Percentiles rank a stretch among this genome's conserved stretches.
phyloP scores from a whole-genome alignment of 1,139 yeast genomes.

The Geotrichum siamense region DNA sequence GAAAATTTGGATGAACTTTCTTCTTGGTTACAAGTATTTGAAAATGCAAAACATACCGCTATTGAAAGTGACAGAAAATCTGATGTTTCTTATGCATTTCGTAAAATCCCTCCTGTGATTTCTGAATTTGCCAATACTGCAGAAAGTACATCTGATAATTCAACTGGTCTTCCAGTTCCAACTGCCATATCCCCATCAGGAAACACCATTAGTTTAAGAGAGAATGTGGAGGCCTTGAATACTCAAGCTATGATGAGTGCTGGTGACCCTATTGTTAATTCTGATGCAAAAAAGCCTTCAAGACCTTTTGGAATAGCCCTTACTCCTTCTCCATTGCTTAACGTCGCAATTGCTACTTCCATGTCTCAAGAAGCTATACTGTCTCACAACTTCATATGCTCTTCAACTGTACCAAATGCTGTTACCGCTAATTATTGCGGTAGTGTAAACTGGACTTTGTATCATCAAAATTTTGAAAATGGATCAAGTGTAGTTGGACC shows the following conservation, averaged over 20 bases:
- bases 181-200: background rate
- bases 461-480: slow-evolving; percentile 13
- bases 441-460: slow-evolving; percentile 49
- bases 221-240: slow-evolving; percentile 8
- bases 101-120: slow-evolving; percentile 68
- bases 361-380: slow-evolving; percentile 63
- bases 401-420: slow-evolving; percentile 69
- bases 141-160: slow-evolving; percentile 36
- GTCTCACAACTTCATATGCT: slow-evolving; percentile 53
- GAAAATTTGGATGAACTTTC: slow-evolving; percentile 65
- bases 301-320: slow-evolving; percentile 28
- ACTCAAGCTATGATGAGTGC: slow-evolving; percentile 19
- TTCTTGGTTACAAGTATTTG: slow-evolving; percentile 73
- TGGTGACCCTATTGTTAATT: slow-evolving; percentile 16
- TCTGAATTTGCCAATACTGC: slow-evolving; percentile 69
- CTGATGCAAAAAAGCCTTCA: slow-evolving; percentile 18
- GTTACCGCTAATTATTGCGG: slow-evolving; percentile 92
- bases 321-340: slow-evolving; percentile 38
- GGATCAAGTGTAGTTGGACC: background rate
- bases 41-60: slow-evolving; percentile 50
- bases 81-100: slow-evolving; percentile 50
- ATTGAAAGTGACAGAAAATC: slow-evolving; percentile 39
- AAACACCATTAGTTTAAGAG: slow-evolving; percentile 6
- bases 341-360: slow-evolving; percentile 70
- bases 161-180: slow-evolving; percentile 16